phyloP scores from a whole-genome alignment of 257 asterid genomes.

The Nicotiana paniculata region DNA sequence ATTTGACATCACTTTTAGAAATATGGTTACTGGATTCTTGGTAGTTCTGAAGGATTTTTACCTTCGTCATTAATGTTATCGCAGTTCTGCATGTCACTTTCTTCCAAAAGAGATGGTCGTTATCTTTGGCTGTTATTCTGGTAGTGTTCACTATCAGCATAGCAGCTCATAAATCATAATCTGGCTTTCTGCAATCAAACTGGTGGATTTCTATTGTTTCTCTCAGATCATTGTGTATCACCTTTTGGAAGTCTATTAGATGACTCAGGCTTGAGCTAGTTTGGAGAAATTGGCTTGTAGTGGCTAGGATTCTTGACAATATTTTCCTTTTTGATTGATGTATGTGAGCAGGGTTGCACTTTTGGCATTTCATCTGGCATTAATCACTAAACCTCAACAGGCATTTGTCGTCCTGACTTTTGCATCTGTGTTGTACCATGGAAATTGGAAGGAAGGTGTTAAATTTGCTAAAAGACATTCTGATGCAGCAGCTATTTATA shows the following conservation, averaged over 20 bases:
- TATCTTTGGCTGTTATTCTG: background rate
- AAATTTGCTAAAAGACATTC: slow-evolving; percentile 55
- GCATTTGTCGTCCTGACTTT: slow-evolving; percentile 62
- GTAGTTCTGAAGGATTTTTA: background rate
- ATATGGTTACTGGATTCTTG: background rate
- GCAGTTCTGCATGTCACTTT: background rate
- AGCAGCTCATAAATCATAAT: background rate
- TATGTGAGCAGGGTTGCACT: slow-evolving; percentile 66
- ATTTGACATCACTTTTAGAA: background rate
- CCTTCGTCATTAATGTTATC: background rate
- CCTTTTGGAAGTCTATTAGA: background rate
- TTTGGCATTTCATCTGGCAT: slow-evolving; percentile 64
- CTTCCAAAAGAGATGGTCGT: background rate
- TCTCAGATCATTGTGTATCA: background rate
- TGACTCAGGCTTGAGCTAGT: background rate
- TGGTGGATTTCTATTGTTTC: background rate
- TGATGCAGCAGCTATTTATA: slow-evolving; percentile 29
- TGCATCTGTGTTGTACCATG: slow-evolving; percentile 70
- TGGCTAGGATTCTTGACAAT: background rate
- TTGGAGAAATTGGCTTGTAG: slow-evolving; percentile 2
- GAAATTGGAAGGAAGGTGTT: slow-evolving; percentile 59
- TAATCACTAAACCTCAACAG: slow-evolving; percentile 55
- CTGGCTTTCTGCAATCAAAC: background rate
- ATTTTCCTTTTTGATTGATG: slow-evolving; percentile 12
- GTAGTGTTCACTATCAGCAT: background rate